Percentiles rank a stretch among this genome's conserved stretches.
These are phyloP conservation scores for Bjerkandera adusta DNA, from an alignment of 1,284 basidiomycete genomes.

Conservation along the genomic window DNA sequence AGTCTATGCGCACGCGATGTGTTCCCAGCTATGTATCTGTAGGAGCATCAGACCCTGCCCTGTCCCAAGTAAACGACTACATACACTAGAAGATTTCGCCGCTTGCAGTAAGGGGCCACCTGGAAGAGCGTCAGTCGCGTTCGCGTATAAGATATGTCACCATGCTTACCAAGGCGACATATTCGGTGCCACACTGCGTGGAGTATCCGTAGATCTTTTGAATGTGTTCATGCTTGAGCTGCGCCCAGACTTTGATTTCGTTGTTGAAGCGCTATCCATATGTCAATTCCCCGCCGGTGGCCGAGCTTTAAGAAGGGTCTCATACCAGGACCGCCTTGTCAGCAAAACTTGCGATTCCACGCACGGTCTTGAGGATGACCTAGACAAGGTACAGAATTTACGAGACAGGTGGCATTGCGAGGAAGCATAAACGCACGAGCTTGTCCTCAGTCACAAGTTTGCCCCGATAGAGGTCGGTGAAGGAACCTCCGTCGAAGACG, in stretches of 20 bases:
- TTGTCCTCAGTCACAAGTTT: no score
- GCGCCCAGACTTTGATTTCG: neutral
- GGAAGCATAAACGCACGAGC: no score
- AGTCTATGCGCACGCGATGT: constrained; percentile 37
- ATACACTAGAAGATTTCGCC: constrained; percentile 7
- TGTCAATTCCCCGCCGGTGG: neutral
- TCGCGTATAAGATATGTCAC: neutral
- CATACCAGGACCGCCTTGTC: constrained; percentile 1
- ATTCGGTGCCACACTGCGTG: neutral
- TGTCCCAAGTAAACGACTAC: neutral
- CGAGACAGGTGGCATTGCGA: no score
- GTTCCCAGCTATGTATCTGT: constrained; percentile 15
- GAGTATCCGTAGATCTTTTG: neutral
- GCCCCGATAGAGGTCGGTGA: neutral
- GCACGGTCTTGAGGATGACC: neutral
- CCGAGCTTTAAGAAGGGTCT: neutral
- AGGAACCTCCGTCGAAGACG: neutral
- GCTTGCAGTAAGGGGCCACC: neutral
- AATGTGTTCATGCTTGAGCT: neutral
- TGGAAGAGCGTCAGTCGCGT: neutral
- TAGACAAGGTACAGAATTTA: neutral
- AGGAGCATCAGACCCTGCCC: neutral
- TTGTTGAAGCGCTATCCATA: neutral
- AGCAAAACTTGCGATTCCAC: neutral
- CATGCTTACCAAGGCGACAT: neutral